Evolutionary conservation across 2,329 filamentous ascomycete genomes (phyloP).

Genomic region (Massarina eburnea): DNA sequence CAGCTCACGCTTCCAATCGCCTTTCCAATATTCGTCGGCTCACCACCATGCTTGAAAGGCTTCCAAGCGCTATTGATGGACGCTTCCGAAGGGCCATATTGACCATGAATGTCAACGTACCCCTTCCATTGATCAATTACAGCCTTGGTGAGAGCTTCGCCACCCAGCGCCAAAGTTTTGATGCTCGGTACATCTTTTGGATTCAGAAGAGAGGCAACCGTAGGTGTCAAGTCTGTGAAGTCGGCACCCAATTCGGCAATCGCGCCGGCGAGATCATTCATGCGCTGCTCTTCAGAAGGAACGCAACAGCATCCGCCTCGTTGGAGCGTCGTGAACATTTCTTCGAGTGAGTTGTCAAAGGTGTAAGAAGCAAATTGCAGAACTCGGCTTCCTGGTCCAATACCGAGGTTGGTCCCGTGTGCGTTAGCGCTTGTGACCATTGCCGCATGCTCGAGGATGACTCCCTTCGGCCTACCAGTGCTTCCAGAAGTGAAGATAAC

Average conservation of each 20-base stretch:
- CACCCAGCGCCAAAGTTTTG: constrained; percentile 47
- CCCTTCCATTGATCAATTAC: constrained; percentile 31
- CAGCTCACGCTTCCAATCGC: constrained; percentile 34
- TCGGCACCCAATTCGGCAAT: constrained; percentile 30
- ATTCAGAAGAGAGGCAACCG: constrained; percentile 55
- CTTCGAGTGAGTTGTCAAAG: constrained; percentile 59
- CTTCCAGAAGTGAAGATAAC: constrained; percentile 39
- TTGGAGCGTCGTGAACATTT: constrained; percentile 58
- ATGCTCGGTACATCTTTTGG: constrained; percentile 49
- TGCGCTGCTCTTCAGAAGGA: constrained; percentile 56
- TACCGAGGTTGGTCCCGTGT: constrained; percentile 28
- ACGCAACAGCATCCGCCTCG: constrained; percentile 56
- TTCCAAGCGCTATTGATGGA: constrained; percentile 37
- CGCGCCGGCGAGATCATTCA: constrained; percentile 54
- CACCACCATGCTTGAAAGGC: constrained; percentile 31
- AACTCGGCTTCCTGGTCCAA: constrained; percentile 24
- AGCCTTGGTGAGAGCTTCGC: constrained; percentile 45
- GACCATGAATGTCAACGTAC: constrained; percentile 26
- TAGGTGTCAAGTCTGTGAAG: constrained; percentile 57
- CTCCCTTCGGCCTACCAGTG: constrained; percentile 38
- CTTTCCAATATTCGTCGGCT: constrained; percentile 37
- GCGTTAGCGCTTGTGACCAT: constrained; percentile 36
- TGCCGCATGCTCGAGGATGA: constrained; percentile 34
- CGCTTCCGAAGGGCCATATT: constrained; percentile 37
- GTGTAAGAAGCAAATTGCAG: constrained; percentile 52